A percentile compares a stretch with the other conserved stretches of the same genome.
Conservation (phyloP, 805 yeast species). For the Cyberlindnera nakhonratchasimensis region DNA sequence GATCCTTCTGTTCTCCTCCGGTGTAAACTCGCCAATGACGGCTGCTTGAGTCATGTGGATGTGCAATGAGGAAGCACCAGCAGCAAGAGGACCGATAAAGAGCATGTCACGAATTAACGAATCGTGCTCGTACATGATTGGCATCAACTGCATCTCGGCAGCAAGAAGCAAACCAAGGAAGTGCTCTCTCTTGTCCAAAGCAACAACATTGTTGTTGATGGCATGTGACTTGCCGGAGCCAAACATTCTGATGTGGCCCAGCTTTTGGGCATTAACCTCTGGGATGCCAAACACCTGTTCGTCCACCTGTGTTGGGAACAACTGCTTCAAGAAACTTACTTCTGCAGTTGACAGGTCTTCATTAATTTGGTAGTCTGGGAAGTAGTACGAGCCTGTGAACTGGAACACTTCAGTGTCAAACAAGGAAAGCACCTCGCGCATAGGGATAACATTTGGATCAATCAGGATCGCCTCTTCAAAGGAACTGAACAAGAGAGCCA, state of each 20-base stretch:
- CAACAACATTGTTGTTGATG: constrained; percentile 12
- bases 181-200: constrained; percentile 20
- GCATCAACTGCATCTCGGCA: constrained; percentile 19
- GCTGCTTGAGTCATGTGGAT: constrained; percentile 14
- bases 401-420: constrained; percentile 34
- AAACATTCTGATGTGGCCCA: constrained; percentile 20
- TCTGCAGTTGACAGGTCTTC: constrained; percentile 3
- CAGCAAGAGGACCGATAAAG: constrained; percentile 31
- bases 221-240: constrained; percentile 28
- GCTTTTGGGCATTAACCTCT: constrained; percentile 1
- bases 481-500: constrained; percentile 52
- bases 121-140: constrained; percentile 22
- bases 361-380: constrained; percentile 34
- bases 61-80: constrained; percentile 11
- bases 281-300: constrained; percentile 13
- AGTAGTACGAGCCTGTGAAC: constrained; percentile 38
- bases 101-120: constrained; percentile 30
- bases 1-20: constrained; percentile 14
- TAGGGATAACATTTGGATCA: constrained; percentile 52
- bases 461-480: constrained; percentile 48
- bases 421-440: constrained; percentile 34
- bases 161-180: constrained; percentile 25
- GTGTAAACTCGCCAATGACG: constrained; percentile 17
- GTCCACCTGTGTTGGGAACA: constrained; percentile 19
- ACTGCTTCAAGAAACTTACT: constrained; percentile 3